phyloP scores from a whole-genome alignment of 371 early-diverging fungal genomes.

The Phascolomyces articulosus region DNA sequence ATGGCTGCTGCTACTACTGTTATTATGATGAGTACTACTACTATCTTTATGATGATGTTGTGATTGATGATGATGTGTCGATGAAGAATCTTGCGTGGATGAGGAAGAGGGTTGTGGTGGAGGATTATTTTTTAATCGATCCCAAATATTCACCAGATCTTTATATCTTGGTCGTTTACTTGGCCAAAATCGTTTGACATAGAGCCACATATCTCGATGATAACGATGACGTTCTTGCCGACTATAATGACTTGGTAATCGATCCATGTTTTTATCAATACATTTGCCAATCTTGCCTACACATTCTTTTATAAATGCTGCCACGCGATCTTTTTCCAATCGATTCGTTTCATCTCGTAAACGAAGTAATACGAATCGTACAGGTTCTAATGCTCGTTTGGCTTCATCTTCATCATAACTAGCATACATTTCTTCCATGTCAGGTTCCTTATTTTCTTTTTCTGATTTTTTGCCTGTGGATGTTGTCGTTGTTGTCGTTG shows the following conservation, averaged over 20 bases:
- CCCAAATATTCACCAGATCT: constrained; percentile 58
- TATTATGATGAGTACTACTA: neutral
- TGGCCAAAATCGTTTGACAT: constrained; percentile 70
- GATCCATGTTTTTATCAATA: constrained; percentile 47
- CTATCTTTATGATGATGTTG: neutral
- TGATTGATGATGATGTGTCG: neutral
- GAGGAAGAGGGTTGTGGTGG: neutral
- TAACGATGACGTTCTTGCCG: constrained; percentile 23
- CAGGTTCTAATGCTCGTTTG: constrained; percentile 57
- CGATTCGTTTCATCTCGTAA: constrained; percentile 56
- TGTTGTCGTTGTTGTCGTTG: no score
- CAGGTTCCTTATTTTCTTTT: constrained; percentile 35
- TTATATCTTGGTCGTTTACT: constrained; percentile 42
- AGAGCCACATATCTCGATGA: constrained; percentile 61
- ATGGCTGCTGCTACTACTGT: neutral
- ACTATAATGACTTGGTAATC: constrained; percentile 15
- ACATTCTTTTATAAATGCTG: constrained; percentile 59
- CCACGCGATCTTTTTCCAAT: constrained; percentile 51
- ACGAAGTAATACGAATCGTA: constrained; percentile 49
- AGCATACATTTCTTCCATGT: constrained; percentile 37
- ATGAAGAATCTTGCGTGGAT: neutral
- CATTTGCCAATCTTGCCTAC: constrained; percentile 63
- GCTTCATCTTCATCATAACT: constrained; percentile 62
- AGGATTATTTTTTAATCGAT: constrained; percentile 25
- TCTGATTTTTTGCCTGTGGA: constrained; percentile 1